Conservation (phyloP, 176 grass and related monocot genomes). For the Carex parvula region DNA sequence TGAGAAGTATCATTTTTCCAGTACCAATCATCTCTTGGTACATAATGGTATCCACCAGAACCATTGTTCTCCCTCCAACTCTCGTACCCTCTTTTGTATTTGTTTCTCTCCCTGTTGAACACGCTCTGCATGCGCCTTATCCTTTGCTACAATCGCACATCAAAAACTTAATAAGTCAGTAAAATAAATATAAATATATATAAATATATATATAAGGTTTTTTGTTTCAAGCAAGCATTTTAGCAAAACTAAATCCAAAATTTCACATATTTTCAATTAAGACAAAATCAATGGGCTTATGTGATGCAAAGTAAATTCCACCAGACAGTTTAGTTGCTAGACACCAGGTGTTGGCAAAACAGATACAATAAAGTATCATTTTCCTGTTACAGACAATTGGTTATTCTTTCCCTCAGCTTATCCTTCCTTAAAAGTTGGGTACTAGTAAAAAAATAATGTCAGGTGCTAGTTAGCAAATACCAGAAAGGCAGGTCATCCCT, state of each 20-base stretch:
- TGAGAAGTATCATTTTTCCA: conserved; percentile 65
- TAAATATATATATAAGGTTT: neutral
- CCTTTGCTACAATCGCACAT: conserved; percentile 51
- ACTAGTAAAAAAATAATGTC: neutral
- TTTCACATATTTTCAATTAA: neutral
- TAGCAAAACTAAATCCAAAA: neutral
- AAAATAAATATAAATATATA: conserved; percentile 5
- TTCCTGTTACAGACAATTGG: neutral
- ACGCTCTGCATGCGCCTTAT: conserved; percentile 97
- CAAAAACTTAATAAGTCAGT: neutral
- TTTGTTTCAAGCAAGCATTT: neutral
- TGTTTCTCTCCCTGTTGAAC: conserved; percentile 93
- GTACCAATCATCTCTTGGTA: conserved; percentile 97
- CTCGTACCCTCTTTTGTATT: conserved; percentile 66
- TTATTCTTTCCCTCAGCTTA: neutral
- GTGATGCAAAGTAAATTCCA: neutral
- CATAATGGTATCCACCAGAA: conserved; percentile 72
- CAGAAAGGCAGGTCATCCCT: neutral
- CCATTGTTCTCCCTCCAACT: conserved; percentile 79
- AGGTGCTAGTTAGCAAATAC: neutral
- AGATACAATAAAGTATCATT: neutral
- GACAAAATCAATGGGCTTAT: neutral
- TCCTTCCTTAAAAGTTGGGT: neutral
- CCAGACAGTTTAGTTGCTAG: neutral
- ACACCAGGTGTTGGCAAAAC: neutral